Percentiles rank a stretch among this genome's conserved stretches.
These are phyloP conservation scores for Filobasidium floriforme DNA, from an alignment of 768 basidiomycete species.

Conservation along the genomic window DNA sequence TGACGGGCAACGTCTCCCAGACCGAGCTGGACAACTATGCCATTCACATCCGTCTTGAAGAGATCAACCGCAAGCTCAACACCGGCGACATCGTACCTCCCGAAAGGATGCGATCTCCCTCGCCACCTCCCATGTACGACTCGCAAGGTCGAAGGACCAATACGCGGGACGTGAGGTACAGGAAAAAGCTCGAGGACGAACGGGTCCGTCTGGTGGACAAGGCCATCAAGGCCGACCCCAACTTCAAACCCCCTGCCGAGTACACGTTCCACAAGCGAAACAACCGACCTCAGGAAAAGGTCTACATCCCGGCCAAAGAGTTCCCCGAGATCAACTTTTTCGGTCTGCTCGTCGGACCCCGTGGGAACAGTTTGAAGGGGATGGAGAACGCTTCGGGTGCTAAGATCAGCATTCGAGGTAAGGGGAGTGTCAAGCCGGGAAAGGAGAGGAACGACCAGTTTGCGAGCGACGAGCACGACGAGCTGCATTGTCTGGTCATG, in stretches of 20 bases:
- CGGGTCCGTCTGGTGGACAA: conserved; percentile 88
- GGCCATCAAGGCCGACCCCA: conserved; percentile 95
- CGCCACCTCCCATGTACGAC: conserved; percentile 95
- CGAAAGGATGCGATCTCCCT: conserved; percentile 87
- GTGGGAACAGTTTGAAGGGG: conserved; percentile 97
- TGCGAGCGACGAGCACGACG: conserved; percentile 95
- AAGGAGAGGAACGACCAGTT: conserved; percentile 91
- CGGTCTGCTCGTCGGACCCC: conserved; percentile 91
- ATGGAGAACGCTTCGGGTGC: conserved; percentile 98
- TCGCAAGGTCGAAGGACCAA: conserved; percentile 95
- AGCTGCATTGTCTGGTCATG: conserved; percentile 93
- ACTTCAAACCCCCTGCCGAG: conserved; percentile 93
- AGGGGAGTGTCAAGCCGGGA: conserved; percentile 97
- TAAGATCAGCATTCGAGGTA: conserved; percentile 96
- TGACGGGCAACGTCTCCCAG: conserved; percentile 81
- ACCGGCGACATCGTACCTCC: conserved; percentile 93
- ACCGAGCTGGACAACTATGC: conserved; percentile 97
- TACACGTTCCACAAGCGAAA: conserved; percentile 84
- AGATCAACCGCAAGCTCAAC: conserved; percentile 90
- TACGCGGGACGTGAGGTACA: conserved; percentile 95
- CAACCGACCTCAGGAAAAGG: conserved; percentile 90
- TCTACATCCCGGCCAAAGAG: conserved; percentile 98
- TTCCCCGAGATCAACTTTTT: conserved; percentile 99
- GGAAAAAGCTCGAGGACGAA: conserved; percentile 62
- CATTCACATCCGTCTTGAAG: conserved; percentile 87